Evolutionary conservation across 306 rosid species (phyloP).

Genomic region (Trifolium repens): DNA sequence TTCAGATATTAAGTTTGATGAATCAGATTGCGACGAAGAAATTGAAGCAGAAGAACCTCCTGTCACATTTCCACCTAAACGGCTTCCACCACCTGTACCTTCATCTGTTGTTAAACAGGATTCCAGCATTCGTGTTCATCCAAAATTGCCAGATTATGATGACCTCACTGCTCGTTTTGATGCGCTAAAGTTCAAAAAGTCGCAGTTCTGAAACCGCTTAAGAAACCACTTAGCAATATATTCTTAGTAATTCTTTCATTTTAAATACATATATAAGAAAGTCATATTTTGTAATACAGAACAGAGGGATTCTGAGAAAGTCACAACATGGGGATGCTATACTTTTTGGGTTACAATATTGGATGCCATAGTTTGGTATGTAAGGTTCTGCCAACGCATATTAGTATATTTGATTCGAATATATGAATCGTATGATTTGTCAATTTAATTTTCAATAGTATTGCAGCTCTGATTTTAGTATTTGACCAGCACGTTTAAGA

Average conservation of each 20-base stretch:
- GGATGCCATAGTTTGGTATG: constrained; percentile 15
- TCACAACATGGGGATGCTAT: constrained; percentile 3
- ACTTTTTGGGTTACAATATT: not conserved
- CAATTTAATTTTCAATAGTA: not conserved
- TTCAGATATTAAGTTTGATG: constrained; percentile 80
- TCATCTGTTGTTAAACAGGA: constrained; percentile 49
- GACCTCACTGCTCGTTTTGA: constrained; percentile 89
- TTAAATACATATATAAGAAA: constrained; percentile 24
- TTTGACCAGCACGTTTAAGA: not conserved
- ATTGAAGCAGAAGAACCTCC: constrained; percentile 59
- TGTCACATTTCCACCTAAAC: constrained; percentile 55
- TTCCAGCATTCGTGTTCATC: constrained; percentile 63
- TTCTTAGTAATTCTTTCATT: constrained; percentile 12
- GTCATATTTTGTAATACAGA: constrained; percentile 37
- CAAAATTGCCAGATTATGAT: constrained; percentile 88
- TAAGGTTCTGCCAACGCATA: not conserved
- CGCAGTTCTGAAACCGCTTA: constrained; percentile 38
- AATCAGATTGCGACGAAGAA: constrained; percentile 84
- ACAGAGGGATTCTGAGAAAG: constrained; percentile 33
- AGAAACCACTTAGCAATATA: constrained; percentile 2
- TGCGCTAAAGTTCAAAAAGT: constrained; percentile 75
- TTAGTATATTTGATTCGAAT: not conserved
- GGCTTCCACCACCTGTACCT: constrained; percentile 67
- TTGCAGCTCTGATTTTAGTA: not conserved
- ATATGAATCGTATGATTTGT: constrained; percentile 10